Conservation (phyloP, 192 early-diverging fungal species). For the Gamsiella multidivaricata region DNA sequence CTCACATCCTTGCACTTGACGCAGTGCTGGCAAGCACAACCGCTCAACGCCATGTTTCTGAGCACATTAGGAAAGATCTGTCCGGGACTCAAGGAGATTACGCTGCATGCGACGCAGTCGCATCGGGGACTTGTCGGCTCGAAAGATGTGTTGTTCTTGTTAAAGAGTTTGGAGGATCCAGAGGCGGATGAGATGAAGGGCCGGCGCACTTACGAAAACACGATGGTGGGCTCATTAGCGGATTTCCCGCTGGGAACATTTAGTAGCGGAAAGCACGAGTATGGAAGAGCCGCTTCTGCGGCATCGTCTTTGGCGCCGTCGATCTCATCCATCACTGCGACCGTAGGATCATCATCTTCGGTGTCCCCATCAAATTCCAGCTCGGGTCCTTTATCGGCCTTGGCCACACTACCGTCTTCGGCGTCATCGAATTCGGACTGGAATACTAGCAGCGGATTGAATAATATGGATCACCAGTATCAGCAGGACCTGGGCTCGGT, state of each 20-base stretch:
- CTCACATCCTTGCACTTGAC: constrained; percentile 19
- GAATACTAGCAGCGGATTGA: neutral
- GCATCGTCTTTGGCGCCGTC: constrained; percentile 9
- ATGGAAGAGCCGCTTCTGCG: too few relatives aligned
- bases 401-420: constrained; percentile 5
- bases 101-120: constrained; percentile 33
- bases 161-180: constrained; percentile 16
- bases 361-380: neutral
- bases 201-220: too few relatives aligned
- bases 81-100: constrained; percentile 23
- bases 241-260: constrained; percentile 35
- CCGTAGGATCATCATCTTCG: constrained; percentile 9
- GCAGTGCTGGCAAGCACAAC: constrained; percentile 42
- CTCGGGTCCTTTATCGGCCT: constrained; percentile 6
- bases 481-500: neutral
- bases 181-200: neutral
- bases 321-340: constrained; percentile 22
- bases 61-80: constrained; percentile 18
- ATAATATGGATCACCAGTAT: neutral
- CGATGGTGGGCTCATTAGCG: neutral
- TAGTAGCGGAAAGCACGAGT: too few relatives aligned
- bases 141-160: constrained; percentile 1
- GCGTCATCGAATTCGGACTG: neutral
- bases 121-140: constrained; percentile 29
- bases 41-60: constrained; percentile 12